These are phyloP conservation scores for Suaeda aralocaspica DNA, from an alignment of 148 eudicot genomes.

Conservation along the genomic window DNA sequence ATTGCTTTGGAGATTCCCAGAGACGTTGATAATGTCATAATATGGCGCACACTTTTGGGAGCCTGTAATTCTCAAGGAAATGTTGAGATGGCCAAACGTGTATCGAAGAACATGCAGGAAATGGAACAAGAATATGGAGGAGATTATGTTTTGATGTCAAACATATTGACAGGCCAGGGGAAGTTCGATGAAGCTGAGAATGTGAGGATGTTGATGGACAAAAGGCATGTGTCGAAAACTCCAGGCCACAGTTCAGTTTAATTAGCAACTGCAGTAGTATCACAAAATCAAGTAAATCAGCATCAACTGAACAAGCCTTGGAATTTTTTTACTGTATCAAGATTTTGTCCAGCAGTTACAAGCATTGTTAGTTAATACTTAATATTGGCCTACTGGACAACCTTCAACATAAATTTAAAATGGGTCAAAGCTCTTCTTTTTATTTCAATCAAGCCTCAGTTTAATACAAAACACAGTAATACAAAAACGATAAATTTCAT, in stretches of 20 bases:
- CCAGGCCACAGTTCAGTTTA: conserved; percentile 37
- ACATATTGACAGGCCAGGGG: conserved; percentile 47
- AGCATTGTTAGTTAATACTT: background rate
- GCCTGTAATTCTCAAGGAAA: conserved; percentile 59
- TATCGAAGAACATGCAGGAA: conserved; percentile 39
- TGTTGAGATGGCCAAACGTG: conserved; percentile 46
- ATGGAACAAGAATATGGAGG: conserved; percentile 59
- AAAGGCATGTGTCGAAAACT: conserved; percentile 33
- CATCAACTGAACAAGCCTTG: too few relatives aligned
- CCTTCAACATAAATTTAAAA: background rate
- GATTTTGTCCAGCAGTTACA: too few relatives aligned
- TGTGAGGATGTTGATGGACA: conserved; percentile 39
- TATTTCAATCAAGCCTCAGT: background rate
- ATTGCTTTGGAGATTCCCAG: conserved; percentile 37
- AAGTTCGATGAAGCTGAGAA: conserved; percentile 50
- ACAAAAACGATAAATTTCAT: background rate
- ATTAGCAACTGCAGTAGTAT: background rate
- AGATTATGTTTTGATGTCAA: conserved; percentile 66
- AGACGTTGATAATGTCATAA: conserved; percentile 36
- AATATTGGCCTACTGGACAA: background rate
- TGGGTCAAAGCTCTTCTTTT: background rate
- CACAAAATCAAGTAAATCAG: too few relatives aligned
- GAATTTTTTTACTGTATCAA: too few relatives aligned
- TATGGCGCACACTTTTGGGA: conserved; percentile 75
- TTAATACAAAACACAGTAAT: background rate